Evolutionary conservation across 2,329 filamentous ascomycete species (phyloP).

Genomic region (Epichloe sibirici): DNA sequence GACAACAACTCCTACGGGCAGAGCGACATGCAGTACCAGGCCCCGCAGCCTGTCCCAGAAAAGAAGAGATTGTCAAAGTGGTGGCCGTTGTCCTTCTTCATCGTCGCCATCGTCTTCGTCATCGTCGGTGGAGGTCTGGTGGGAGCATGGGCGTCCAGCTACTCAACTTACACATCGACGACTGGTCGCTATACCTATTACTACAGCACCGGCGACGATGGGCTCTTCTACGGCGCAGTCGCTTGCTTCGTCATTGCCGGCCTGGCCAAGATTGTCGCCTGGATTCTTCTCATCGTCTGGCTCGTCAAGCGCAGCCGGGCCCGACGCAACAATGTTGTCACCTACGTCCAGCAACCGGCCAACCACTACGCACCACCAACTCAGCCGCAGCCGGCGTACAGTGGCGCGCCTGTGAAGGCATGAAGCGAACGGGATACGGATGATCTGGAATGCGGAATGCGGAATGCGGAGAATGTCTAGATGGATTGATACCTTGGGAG

Average conservation of each 20-base stretch:
- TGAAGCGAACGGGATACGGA: neutral
- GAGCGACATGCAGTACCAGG: neutral
- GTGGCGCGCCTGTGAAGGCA: neutral
- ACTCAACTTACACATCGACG: neutral
- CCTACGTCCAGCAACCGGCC: neutral
- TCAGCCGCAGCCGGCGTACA: neutral
- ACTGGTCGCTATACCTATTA: neutral
- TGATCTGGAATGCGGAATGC: neutral
- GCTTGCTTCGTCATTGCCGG: slow-evolving; percentile 1
- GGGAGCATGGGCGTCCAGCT: slow-evolving; percentile 1
- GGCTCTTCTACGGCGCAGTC: neutral
- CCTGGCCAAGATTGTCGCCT: slow-evolving; percentile 1
- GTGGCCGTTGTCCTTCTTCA: slow-evolving; percentile 3
- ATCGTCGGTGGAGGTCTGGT: slow-evolving; percentile 1
- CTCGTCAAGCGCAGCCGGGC: neutral
- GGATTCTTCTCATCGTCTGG: slow-evolving; percentile 2
- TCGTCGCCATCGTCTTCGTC: neutral
- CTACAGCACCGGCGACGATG: neutral
- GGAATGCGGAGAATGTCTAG: neutral
- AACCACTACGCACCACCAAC: neutral
- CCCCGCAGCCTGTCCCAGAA: neutral
- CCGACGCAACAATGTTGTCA: neutral
- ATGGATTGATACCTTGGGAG: neutral
- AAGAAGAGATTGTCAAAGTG: slow-evolving; percentile 1
- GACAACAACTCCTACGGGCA: neutral